Conservation (phyloP, 441 rosid species). For the Raphanus hybrid region DNA sequence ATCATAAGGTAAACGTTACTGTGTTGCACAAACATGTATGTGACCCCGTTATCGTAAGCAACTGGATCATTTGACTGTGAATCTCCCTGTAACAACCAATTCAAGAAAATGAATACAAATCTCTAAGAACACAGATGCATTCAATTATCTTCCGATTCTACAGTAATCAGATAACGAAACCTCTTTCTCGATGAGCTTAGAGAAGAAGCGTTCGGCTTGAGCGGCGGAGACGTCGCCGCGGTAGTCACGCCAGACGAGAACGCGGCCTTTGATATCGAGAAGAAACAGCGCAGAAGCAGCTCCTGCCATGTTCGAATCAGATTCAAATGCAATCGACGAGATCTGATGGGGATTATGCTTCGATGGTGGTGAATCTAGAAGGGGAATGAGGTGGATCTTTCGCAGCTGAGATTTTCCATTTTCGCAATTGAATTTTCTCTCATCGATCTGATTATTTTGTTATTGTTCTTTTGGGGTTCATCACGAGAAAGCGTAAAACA, state of each 20-base stretch:
- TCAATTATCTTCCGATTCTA: neutral
- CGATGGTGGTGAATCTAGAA: neutral
- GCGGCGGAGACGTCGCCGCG: neutral
- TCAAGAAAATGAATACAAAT: neutral
- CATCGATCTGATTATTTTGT: constrained; percentile 14
- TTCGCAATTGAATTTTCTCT: neutral
- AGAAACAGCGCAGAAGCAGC: constrained; percentile 4
- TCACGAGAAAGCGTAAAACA: too few species aligned
- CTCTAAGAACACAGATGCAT: neutral
- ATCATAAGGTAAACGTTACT: constrained; percentile 64
- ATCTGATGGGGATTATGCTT: constrained; percentile 1
- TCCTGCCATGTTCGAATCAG: constrained; percentile 12
- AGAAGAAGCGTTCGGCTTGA: neutral
- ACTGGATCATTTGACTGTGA: constrained; percentile 67
- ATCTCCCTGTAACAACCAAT: constrained; percentile 50
- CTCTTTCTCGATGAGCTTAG: neutral
- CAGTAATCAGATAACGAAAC: neutral
- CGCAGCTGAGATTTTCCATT: neutral
- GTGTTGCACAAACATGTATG: constrained; percentile 68
- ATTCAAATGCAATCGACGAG: constrained; percentile 28
- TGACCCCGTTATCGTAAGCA: constrained; percentile 59
- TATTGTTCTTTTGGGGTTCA: neutral
- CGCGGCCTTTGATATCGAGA: neutral
- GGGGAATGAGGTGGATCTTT: neutral
- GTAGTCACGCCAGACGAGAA: constrained; percentile 6